Evolutionary conservation across 176 grass and related monocot genomes (phyloP).

Genomic region (Lolium multiflorum): DNA sequence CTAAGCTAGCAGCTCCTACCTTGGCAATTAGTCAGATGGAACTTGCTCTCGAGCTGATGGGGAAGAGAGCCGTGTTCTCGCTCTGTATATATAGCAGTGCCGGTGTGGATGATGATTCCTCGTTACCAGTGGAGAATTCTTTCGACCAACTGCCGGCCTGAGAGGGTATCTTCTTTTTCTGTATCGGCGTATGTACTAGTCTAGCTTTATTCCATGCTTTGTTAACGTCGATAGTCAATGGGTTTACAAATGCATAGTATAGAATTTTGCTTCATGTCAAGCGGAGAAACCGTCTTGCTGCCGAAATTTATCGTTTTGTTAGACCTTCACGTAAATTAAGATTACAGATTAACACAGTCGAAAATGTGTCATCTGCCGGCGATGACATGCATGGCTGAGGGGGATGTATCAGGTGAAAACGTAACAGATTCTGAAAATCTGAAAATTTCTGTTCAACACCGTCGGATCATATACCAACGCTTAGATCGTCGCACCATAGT

Average conservation of each 20-base stretch:
- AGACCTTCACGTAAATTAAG: background rate
- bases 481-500: too few relatives aligned
- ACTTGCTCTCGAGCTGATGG: constrained; percentile 26
- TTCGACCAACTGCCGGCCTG: constrained; percentile 33
- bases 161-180: background rate
- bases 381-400: constrained; percentile 13
- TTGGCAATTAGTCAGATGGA: background rate
- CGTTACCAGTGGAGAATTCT: constrained; percentile 34
- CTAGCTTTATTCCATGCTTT: constrained; percentile 4
- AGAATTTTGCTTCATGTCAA: background rate
- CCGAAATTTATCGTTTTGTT: background rate
- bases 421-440: too few relatives aligned
- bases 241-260: background rate
- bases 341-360: background rate
- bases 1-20: too few relatives aligned
- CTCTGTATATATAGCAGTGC: constrained; percentile 38
- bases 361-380: background rate
- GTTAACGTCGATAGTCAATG: background rate
- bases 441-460: too few relatives aligned
- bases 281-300: background rate
- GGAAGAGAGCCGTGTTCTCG: background rate
- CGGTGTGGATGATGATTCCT: background rate
- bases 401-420: too few relatives aligned
- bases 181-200: background rate
- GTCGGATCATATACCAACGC: too few relatives aligned